These are phyloP conservation scores for Syncephalastrum sp. DNA, from an alignment of 371 early-diverging fungal species.

Conservation along the genomic window DNA sequence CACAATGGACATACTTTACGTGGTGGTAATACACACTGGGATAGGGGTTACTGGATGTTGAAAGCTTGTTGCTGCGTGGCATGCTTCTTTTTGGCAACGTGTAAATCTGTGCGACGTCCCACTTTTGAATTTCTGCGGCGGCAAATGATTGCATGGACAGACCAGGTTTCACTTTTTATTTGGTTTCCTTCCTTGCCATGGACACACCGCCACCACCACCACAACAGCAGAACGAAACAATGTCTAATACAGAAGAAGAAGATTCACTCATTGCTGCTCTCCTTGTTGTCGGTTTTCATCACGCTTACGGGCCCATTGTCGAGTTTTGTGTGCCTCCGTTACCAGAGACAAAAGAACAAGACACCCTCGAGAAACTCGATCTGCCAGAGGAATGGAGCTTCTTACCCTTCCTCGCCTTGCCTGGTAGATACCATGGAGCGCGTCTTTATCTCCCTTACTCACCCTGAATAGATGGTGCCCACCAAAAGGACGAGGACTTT, in stretches of 20 bases:
- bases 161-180: too few relatives aligned
- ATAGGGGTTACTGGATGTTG: too few relatives aligned
- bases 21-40: too few relatives aligned
- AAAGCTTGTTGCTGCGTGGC: too few relatives aligned
- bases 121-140: too few relatives aligned
- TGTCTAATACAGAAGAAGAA: neutral
- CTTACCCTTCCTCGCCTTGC: slow-evolving; percentile 66
- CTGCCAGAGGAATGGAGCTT: slow-evolving; percentile 83
- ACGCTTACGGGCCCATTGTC: slow-evolving; percentile 66
- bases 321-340: slow-evolving; percentile 77
- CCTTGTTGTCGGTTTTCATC: slow-evolving; percentile 56
- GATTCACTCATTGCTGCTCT: slow-evolving; percentile 41
- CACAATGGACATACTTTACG: too few relatives aligned
- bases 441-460: neutral
- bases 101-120: too few relatives aligned
- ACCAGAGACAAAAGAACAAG: slow-evolving; percentile 47
- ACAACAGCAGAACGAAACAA: too few relatives aligned
- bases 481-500: slow-evolving; percentile 82
- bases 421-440: slow-evolving; percentile 45
- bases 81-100: too few relatives aligned
- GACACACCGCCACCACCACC: too few relatives aligned
- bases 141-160: too few relatives aligned
- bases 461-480: slow-evolving; percentile 70
- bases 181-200: too few relatives aligned
- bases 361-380: slow-evolving; percentile 48